Evolutionary conservation across 371 early-diverging fungal species (phyloP).

Genomic region (Mucor plumbeus): DNA sequence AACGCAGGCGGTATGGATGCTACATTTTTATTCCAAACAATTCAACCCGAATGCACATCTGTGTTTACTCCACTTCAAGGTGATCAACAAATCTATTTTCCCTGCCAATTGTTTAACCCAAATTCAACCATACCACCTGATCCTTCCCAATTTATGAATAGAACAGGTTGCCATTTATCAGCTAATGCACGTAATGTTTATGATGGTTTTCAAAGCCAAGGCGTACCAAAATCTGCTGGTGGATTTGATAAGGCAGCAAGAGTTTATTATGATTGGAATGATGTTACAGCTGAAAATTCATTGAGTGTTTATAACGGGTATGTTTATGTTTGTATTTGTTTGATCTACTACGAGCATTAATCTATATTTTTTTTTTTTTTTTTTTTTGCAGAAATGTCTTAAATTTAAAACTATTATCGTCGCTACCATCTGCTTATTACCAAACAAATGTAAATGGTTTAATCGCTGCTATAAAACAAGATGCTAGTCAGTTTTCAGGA

Average conservation of each 20-base stretch:
- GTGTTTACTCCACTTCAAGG: conserved; percentile 51
- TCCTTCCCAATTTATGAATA: conserved; percentile 53
- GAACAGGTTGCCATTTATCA: conserved; percentile 68
- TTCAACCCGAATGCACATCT: conserved; percentile 61
- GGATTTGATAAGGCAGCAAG: conserved; percentile 53
- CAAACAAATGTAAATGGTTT: conserved; percentile 33
- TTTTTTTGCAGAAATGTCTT: conserved; percentile 37
- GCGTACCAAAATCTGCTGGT: conserved; percentile 34
- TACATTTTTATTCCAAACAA: conserved; percentile 56
- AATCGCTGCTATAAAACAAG: conserved; percentile 29
- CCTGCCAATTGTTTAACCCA: conserved; percentile 66
- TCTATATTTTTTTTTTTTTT: not conserved
- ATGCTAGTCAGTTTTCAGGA: conserved; percentile 31
- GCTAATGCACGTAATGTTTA: conserved; percentile 44
- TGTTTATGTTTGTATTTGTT: conserved; percentile 21
- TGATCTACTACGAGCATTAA: not conserved
- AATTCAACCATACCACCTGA: conserved; percentile 49
- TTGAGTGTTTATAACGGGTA: conserved; percentile 77
- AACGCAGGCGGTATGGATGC: conserved; percentile 70
- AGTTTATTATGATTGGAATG: conserved; percentile 76
- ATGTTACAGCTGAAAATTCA: conserved; percentile 48
- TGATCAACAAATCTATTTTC: conserved; percentile 66
- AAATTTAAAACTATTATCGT: conserved; percentile 40
- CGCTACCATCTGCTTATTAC: conserved; percentile 39
- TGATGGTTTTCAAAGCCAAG: conserved; percentile 35